A percentile compares a stretch with the other conserved stretches of the same genome.
phyloP scores from a whole-genome alignment of 148 eudicot genomes.

The Beta vulgaris region DNA sequence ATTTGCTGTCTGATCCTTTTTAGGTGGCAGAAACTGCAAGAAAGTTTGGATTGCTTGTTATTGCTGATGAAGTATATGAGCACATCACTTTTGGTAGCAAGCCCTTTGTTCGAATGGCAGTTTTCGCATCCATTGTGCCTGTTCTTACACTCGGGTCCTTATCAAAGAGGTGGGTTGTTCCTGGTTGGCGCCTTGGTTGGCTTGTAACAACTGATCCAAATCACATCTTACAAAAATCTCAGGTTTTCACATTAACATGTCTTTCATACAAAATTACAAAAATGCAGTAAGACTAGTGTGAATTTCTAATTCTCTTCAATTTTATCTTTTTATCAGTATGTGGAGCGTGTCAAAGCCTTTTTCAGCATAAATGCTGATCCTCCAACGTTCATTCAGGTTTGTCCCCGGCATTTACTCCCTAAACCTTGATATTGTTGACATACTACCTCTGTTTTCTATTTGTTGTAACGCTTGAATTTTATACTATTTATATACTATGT shows the following conservation, averaged over 20 bases:
- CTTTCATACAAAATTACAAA: no score
- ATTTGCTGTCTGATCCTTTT: background rate
- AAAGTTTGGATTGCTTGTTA: constrained; percentile 37
- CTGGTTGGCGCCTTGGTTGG: constrained; percentile 59
- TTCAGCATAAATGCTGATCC: constrained; percentile 46
- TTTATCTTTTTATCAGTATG: constrained; percentile 39
- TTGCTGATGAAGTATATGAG: constrained; percentile 43
- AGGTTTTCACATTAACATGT: no score
- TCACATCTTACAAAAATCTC: constrained; percentile 27
- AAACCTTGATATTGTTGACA: no score
- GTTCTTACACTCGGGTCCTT: constrained; percentile 41
- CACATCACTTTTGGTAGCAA: constrained; percentile 36
- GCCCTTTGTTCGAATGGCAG: constrained; percentile 41
- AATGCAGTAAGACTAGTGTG: no score
- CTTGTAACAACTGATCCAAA: constrained; percentile 36
- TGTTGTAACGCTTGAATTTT: no score
- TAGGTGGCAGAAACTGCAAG: constrained; percentile 42
- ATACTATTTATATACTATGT: no score
- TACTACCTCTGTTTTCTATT: no score
- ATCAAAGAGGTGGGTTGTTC: constrained; percentile 48
- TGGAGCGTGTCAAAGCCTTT: constrained; percentile 38
- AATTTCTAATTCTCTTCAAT: background rate
- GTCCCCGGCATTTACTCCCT: background rate
- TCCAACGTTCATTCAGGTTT: constrained; percentile 65
- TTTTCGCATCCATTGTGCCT: constrained; percentile 34